These are phyloP conservation scores for Alternaria sp. DNA, from an alignment of 2,329 filamentous ascomycete genomes.

Conservation along the genomic window DNA sequence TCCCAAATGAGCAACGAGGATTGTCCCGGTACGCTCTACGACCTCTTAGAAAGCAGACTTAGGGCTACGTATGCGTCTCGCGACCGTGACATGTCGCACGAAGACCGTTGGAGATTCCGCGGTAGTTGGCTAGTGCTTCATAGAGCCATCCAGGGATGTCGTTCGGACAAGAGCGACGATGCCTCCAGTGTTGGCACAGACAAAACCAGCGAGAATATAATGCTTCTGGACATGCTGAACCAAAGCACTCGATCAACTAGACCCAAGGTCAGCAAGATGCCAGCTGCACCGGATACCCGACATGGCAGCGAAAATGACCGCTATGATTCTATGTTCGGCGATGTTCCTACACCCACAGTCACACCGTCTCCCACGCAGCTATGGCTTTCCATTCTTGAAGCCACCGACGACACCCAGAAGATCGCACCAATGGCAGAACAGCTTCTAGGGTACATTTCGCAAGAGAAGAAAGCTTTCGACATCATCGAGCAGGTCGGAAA, in stretches of 20 bases:
- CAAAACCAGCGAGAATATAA: background rate
- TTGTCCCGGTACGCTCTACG: slow-evolving; percentile 4
- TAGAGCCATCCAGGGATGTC: slow-evolving; percentile 19
- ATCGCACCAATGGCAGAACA: slow-evolving; percentile 13
- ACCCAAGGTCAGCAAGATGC: slow-evolving; percentile 7
- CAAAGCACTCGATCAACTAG: background rate
- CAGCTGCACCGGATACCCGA: background rate
- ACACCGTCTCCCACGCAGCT: slow-evolving; percentile 3
- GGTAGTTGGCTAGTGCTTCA: slow-evolving; percentile 27
- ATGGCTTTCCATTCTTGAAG: slow-evolving; percentile 25
- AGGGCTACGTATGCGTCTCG: slow-evolving; percentile 12
- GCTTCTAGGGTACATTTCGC: slow-evolving; percentile 15
- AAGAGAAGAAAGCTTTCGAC: slow-evolving; percentile 15
- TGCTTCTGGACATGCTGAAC: slow-evolving; percentile 15
- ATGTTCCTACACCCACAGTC: background rate
- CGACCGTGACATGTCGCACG: slow-evolving; percentile 7
- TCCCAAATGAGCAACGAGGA: background rate
- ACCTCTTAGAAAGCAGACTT: slow-evolving; percentile 14
- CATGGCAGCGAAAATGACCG: background rate
- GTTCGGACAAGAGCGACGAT: slow-evolving; percentile 21
- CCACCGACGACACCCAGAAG: slow-evolving; percentile 13
- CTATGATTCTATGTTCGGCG: slow-evolving; percentile 15
- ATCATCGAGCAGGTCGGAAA: slow-evolving; percentile 25
- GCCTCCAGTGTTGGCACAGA: slow-evolving; percentile 4
- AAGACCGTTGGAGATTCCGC: slow-evolving; percentile 25